Conservation (phyloP, 2,329 filamentous ascomycete genomes). For the Nemania sp. region DNA sequence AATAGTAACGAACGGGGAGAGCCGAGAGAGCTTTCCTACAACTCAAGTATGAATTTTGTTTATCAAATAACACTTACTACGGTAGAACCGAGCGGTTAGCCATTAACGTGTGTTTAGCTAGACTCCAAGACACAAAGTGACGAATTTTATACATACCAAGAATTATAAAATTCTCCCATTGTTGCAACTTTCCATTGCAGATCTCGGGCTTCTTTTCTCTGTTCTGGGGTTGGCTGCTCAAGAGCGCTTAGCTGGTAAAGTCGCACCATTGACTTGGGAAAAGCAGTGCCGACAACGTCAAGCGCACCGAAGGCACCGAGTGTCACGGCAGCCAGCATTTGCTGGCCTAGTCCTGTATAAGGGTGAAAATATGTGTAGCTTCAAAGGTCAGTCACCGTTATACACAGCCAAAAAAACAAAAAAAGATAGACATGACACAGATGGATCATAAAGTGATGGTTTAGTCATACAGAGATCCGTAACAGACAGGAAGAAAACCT, state of each 20-base stretch:
- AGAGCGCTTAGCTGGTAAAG: slow-evolving; percentile 54
- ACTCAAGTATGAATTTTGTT: not conserved
- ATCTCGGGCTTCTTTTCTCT: slow-evolving; percentile 55
- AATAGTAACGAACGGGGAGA: not conserved
- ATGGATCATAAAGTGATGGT: not conserved
- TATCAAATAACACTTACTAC: slow-evolving; percentile 13
- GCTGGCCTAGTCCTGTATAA: slow-evolving; percentile 68
- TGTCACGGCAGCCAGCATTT: slow-evolving; percentile 64
- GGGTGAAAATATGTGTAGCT: slow-evolving; percentile 61
- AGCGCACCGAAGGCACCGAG: slow-evolving; percentile 68
- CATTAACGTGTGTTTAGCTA: not conserved
- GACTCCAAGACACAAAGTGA: not conserved
- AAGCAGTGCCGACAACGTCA: slow-evolving; percentile 67
- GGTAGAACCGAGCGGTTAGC: slow-evolving; percentile 1
- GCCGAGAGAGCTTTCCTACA: not conserved
- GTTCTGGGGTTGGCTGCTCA: slow-evolving; percentile 44
- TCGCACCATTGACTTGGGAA: slow-evolving; percentile 62
- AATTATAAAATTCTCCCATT: slow-evolving; percentile 24
- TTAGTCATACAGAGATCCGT: not conserved
- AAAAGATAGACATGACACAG: not conserved
- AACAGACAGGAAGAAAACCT: not conserved
- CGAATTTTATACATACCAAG: slow-evolving; percentile 14
- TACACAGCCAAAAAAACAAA: not conserved
- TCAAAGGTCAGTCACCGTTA: slow-evolving; percentile 10
- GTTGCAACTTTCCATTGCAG: slow-evolving; percentile 54